phyloP scores from a whole-genome alignment of 2,329 filamentous ascomycete species.

The Pseudocercospora cruenta region DNA sequence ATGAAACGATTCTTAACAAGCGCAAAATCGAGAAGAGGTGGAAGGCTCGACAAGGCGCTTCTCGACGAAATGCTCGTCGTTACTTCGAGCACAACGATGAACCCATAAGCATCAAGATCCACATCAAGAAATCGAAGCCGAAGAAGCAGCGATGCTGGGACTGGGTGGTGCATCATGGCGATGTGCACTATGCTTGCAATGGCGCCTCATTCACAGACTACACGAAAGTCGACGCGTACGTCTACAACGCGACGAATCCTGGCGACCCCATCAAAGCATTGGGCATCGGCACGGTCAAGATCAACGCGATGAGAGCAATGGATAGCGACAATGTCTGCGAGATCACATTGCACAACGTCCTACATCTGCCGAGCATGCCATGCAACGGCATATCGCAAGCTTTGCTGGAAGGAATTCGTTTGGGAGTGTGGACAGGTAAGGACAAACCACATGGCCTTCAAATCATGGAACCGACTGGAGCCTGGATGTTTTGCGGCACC shows the following conservation, averaged over 20 bases:
- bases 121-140: background rate
- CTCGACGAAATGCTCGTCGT: background rate
- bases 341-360: constrained; percentile 11
- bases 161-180: constrained; percentile 12
- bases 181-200: constrained; percentile 13
- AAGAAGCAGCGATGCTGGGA: constrained; percentile 9
- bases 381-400: constrained; percentile 13
- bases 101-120: background rate
- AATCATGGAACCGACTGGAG: constrained; percentile 1
- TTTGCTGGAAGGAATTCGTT: background rate
- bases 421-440: background rate
- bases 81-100: background rate
- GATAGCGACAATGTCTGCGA: constrained; percentile 1
- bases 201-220: constrained; percentile 6
- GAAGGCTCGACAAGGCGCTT: background rate
- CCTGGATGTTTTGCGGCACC: constrained; percentile 4
- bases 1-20: background rate
- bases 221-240: constrained; percentile 9
- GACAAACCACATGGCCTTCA: background rate
- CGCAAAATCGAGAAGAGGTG: constrained; percentile 2
- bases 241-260: background rate
- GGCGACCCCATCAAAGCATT: background rate
- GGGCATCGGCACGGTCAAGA: constrained; percentile 11
- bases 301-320: background rate
- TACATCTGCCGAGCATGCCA: constrained; percentile 14